phyloP scores from a whole-genome alignment of 257 asterid species.

The Salvia miltiorrhiza region DNA sequence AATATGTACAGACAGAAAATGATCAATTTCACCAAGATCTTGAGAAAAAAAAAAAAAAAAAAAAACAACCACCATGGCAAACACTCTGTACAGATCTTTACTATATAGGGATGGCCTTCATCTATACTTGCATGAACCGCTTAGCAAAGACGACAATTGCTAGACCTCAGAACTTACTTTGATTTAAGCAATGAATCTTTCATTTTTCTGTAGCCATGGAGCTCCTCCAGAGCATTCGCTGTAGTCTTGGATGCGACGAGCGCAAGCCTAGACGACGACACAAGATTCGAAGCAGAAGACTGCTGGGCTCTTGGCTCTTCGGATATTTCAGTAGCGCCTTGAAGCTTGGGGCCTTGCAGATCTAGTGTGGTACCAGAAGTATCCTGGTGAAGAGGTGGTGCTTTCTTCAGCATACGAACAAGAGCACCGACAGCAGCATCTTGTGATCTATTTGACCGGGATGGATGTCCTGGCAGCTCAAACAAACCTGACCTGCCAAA shows the following conservation, averaged over 20 bases:
- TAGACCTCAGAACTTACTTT: conserved; percentile 27
- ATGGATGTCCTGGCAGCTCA: conserved; percentile 38
- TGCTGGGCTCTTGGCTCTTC: conserved; percentile 19
- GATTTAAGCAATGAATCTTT: conserved; percentile 48
- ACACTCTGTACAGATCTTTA: conserved; percentile 7
- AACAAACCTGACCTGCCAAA: conserved; percentile 48
- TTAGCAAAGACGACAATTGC: not conserved
- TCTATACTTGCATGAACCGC: not conserved
- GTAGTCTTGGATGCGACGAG: conserved; percentile 48
- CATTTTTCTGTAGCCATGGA: conserved; percentile 42
- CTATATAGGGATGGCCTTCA: conserved; percentile 6
- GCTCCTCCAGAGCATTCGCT: conserved; percentile 74
- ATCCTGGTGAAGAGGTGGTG: conserved; percentile 65
- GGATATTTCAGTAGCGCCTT: conserved; percentile 21
- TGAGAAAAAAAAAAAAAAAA: not conserved
- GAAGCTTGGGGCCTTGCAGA: conserved; percentile 32
- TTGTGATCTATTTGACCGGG: conserved; percentile 46
- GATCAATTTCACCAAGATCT: not conserved
- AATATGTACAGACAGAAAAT: conserved; percentile 25
- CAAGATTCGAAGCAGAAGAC: conserved; percentile 26
- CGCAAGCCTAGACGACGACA: conserved; percentile 44
- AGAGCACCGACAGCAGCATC: conserved; percentile 75
- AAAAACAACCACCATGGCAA: conserved; percentile 11
- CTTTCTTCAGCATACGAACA: conserved; percentile 64
- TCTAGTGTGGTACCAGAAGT: conserved; percentile 21